Evolutionary conservation across 176 grass and related monocot species (phyloP).

Genomic region (Carex kokanica): DNA sequence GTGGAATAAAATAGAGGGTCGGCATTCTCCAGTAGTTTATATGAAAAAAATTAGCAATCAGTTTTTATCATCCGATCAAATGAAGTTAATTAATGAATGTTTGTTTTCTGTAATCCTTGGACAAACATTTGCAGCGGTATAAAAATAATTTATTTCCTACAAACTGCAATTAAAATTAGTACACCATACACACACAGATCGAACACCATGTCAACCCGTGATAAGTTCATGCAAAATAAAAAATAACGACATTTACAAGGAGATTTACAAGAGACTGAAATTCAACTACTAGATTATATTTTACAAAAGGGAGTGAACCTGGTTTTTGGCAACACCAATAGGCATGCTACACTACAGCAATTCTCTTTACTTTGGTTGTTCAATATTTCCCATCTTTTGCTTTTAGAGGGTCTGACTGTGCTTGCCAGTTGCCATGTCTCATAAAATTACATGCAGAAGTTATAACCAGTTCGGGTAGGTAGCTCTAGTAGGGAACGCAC

Average conservation of each 20-base stretch:
- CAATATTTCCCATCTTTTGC: not conserved
- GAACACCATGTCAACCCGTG: not conserved
- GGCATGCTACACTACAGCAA: not conserved
- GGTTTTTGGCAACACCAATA: not conserved
- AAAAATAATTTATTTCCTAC: not conserved
- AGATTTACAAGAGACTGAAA: not conserved
- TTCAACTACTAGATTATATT: not conserved
- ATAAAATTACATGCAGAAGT: not conserved
- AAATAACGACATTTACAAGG: not conserved
- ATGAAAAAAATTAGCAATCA: no score
- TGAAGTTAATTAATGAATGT: no score
- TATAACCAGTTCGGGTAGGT: slow-evolving; percentile 7
- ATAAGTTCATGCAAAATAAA: not conserved
- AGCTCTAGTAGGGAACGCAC: not conserved
- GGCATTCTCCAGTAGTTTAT: no score
- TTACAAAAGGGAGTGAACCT: not conserved
- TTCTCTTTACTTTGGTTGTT: not conserved
- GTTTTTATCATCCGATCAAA: no score
- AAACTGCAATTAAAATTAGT: not conserved
- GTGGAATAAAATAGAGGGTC: no score
- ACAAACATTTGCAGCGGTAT: not conserved
- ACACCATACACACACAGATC: not conserved
- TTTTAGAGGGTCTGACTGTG: not conserved
- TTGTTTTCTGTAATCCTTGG: no score
- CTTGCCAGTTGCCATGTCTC: not conserved